phyloP scores from a whole-genome alignment of 305 asterid genomes.

The Solanum chacoense region DNA sequence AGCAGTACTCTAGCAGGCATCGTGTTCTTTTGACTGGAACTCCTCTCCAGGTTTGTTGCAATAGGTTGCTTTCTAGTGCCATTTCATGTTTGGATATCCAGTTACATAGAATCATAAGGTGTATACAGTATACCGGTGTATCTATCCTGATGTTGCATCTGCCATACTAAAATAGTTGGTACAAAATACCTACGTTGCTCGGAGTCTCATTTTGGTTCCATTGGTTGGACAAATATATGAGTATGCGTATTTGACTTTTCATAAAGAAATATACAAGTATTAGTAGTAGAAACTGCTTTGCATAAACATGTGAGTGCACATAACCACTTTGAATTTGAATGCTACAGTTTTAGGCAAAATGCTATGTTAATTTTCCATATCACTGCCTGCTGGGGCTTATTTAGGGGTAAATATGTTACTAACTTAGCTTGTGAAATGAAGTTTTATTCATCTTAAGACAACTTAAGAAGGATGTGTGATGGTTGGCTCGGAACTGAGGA shows the following conservation, averaged over 20 bases:
- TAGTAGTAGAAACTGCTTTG: not conserved
- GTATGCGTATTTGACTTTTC: not conserved
- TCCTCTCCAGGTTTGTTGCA: slow-evolving; percentile 76
- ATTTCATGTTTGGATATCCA: not conserved
- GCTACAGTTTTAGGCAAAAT: not conserved
- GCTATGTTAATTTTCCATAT: not conserved
- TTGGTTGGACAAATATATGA: not conserved
- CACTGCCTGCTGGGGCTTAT: not conserved
- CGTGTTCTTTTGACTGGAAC: slow-evolving; percentile 95
- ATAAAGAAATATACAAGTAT: not conserved
- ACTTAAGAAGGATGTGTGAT: not conserved
- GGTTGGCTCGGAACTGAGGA: not conserved
- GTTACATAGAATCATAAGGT: not conserved
- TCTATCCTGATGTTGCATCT: not conserved
- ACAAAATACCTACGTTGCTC: not conserved
- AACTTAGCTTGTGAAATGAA: not conserved
- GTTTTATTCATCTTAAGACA: not conserved
- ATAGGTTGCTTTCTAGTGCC: not conserved
- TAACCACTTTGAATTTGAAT: not conserved
- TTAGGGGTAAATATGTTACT: not conserved
- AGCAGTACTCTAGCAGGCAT: slow-evolving; percentile 73
- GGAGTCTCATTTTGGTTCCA: not conserved
- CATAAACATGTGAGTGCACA: not conserved
- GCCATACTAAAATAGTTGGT: not conserved
- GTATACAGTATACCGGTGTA: not conserved